Evolutionary conservation across 2,329 filamentous ascomycete genomes (phyloP), one percentile per base, ranked within the genome.

Genomic region (Tympanopsis confertula): DNA sequence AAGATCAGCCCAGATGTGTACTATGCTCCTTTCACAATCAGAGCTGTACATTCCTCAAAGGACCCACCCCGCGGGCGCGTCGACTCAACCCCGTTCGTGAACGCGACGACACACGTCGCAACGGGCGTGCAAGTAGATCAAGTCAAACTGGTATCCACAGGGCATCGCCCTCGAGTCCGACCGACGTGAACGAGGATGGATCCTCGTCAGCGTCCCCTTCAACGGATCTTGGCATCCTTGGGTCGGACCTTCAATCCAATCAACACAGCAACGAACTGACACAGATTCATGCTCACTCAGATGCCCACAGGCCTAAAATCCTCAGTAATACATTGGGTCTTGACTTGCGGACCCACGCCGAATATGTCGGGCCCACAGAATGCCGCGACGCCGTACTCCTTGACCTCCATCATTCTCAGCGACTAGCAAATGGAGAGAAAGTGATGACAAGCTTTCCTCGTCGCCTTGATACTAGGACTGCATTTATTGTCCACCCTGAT

Each of bases 11-110:
- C 32, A 65, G 71, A 45, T 82, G 77, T 51, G 72, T 79, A 36
- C 59, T 80, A 41, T 82, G 77, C 55, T 68, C 71, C 43, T 79
- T 80, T 52, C 75, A 81, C 57, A 73, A 74, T 52, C 74, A 79
- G 50, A 70, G 75, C 44, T 81, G 77, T 54, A 81, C 77, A 18
- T 82, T 78, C 51, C 62, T 78, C 22, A 69, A 77, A 49, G 69
- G 66, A 45, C 71, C 73, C 18, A 63, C 69, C 44, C 70, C 70
- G 19, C 59, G 70, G 42, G 75, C 74, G 55, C 62, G 69, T 45
- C 70, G 71, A 54, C 55, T 66, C 18, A 57, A 65, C 50, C 48
- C 56, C 48, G 60, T 62, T 46, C 10, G 24, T 33, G 52, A 53
- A 35, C 54, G 55, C 46, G 66, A 66, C 52, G 66, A 66, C 50